A percentile compares a stretch with the other conserved stretches of the same genome.
Evolutionary conservation across 805 yeast species (phyloP).

Genomic region (Candida nonsorbophila): DNA sequence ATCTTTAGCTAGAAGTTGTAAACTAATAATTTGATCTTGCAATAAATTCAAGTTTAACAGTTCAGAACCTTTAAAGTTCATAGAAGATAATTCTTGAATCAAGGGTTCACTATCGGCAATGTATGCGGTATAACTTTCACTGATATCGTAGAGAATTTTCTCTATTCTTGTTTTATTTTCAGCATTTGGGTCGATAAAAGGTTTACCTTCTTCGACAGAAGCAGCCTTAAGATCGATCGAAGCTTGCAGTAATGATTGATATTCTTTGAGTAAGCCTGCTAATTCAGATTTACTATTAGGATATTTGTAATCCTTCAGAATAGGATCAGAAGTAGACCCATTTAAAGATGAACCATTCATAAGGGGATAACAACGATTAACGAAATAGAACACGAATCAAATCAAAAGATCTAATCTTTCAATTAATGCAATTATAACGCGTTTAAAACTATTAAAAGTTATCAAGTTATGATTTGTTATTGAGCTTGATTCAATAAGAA

Average conservation of each 20-base stretch:
- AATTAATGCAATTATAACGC: too few species aligned
- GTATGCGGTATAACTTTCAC: slow-evolving; percentile 18
- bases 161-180: slow-evolving; percentile 23
- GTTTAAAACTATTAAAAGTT: too few species aligned
- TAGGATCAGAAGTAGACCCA: too few species aligned
- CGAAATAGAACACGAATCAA: too few species aligned
- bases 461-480: too few species aligned
- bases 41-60: slow-evolving; percentile 41
- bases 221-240: slow-evolving; percentile 1
- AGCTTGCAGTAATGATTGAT: too few species aligned
- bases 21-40: slow-evolving; percentile 54
- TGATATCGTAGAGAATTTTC: slow-evolving; percentile 19
- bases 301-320: slow-evolving; percentile 6
- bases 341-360: too few species aligned
- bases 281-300: slow-evolving; percentile 23
- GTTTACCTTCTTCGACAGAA: slow-evolving; percentile 3
- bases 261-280: slow-evolving; percentile 17
- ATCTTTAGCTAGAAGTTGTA: slow-evolving; percentile 62
- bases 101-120: slow-evolving; percentile 15
- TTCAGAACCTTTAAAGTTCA: slow-evolving; percentile 7
- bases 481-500: too few species aligned
- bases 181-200: slow-evolving; percentile 17
- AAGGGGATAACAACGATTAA: too few species aligned
- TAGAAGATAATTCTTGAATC: slow-evolving; percentile 12
- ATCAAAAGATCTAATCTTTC: too few species aligned